Evolutionary conservation across 2,329 filamentous ascomycete genomes (phyloP), one percentile per base, ranked within the genome.

Genomic region (Bisporella sp.): DNA sequence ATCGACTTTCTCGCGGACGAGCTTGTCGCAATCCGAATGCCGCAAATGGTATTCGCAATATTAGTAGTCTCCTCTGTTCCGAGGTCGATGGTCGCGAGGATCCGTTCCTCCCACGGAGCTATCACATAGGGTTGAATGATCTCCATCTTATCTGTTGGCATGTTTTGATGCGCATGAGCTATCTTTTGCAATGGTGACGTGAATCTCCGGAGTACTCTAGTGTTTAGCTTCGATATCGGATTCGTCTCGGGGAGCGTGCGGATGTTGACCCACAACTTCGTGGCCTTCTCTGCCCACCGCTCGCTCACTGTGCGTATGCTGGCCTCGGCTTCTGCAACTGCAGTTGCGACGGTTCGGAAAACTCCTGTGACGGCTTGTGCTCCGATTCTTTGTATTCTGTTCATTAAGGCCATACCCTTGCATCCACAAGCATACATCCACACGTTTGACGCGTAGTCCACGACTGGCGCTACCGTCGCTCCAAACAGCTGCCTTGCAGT

Each of bases 201-300:
- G 21, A 21, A 21, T 21, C 21, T 3, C 21, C 21, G 21, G 21
- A 21, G 21, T 21, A 21, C 21, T 21, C 21, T 21, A 21, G 21
- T 21, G 21, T 21, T 21, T 21, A 21, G 21, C 21, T 21, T 42
- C 9, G 8, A 21, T 8, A 42, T 30, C 31, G 44, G 44, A 21
- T 46, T 46, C 58, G 41, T 12, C 66, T 37, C 45, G 62, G 49
- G 2, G 60, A 21, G 5, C 69, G 62, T 48, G 64, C 46, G 31
- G n/a, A 50, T 50, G 21, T 46, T 42, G 7, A 37, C 39, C 48
- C 41, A 46, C 13, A 50, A 29, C 42, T 50, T 50, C 9, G 46
- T 46, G 8, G 41, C 41, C 33, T 42, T 45, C 41, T 55, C 60
- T 57, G 47, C 59, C 47, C 60, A 57, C 13, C 54, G 49, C 7